Percentiles rank a stretch among this genome's conserved stretches.
phyloP scores from a whole-genome alignment of 2,329 filamentous ascomycete genomes.

The Fusarium sp. region DNA sequence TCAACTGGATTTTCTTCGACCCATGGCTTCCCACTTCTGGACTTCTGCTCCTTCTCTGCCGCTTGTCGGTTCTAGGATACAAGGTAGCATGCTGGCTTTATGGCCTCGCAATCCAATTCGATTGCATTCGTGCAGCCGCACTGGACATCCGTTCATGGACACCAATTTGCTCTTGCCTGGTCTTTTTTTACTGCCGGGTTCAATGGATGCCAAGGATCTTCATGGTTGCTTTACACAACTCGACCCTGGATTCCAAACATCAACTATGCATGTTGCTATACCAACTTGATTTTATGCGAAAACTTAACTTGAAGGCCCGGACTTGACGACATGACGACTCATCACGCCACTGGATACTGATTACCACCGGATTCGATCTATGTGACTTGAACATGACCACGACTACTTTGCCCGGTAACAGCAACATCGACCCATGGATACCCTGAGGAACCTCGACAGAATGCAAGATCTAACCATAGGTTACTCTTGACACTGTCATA shows the following conservation, averaged over 20 bases:
- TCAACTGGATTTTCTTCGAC: constrained; percentile 33
- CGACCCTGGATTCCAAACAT: constrained; percentile 15
- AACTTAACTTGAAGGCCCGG: constrained; percentile 22
- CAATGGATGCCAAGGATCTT: constrained; percentile 33
- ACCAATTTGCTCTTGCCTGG: constrained; percentile 20
- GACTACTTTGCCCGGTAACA: constrained; percentile 11
- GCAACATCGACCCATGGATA: constrained; percentile 18
- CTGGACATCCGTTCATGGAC: constrained; percentile 29
- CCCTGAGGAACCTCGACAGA: constrained; percentile 36
- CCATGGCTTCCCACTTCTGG: constrained; percentile 13
- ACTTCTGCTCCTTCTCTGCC: constrained; percentile 33
- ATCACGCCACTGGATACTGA: constrained; percentile 14
- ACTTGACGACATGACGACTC: not conserved
- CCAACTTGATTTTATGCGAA: constrained; percentile 43
- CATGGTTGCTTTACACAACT: constrained; percentile 29
- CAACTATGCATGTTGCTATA: constrained; percentile 41
- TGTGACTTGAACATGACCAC: constrained; percentile 36
- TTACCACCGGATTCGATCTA: constrained; percentile 25
- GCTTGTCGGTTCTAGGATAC: constrained; percentile 26
- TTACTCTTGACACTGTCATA: constrained; percentile 28
- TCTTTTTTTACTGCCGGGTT: constrained; percentile 17
- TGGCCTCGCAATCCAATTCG: constrained; percentile 53
- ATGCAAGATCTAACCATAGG: constrained; percentile 37
- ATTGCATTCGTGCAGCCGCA: constrained; percentile 55
- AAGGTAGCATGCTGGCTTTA: constrained; percentile 39